Evolutionary conservation across 805 yeast genomes (phyloP), one percentile per base, ranked within the genome.

Genomic region (Kluyveromyces aestuarii): DNA sequence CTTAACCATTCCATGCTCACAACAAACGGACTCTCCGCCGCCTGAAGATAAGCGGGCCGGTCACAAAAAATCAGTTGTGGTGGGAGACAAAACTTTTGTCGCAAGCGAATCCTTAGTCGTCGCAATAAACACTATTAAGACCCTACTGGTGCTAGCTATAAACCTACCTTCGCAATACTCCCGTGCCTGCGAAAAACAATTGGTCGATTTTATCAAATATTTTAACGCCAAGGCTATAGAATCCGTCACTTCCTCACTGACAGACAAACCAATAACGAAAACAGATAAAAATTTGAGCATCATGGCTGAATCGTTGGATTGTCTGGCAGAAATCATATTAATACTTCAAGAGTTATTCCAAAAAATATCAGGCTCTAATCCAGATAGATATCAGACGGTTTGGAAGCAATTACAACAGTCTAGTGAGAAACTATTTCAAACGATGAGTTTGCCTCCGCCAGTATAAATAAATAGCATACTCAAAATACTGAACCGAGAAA

Each of bases 41-140:
- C 27, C 35, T n/a, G 38, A n/a, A 2, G 19, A 21, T 11, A 35
- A 36, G n/a, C 17, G 13, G 5, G 47, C 48, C 11, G 71, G 71
- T 7, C 70, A 68, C 40, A 63, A 68, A 47, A 66, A 70, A 52
- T 68, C 74, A 0, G 66, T 68, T 36, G 72, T 74, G 41, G 75
- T 82, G 38, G 79, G 74, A 18, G 79, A 76, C 39, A 73, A 75
- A 48, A 75, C 82, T 0, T 79, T 76, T 56, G 81, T 79, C 37
- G 76, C 82, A 1, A 78, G 84, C 39, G 72, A 72, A n/a, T 71
- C 82, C 0, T 66, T 74, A 7, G 59, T 71, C 5, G 58, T 64
- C 5, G 54, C 76, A 8, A 60, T 80, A 18, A 53, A 56, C 4
- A 55, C 69, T 10, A 58, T 82, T 2, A 75, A 73, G 45, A 80